Base-by-base conservation (phyloP, 805 yeast genomes). In the Metschnikowia borealis region DNA sequence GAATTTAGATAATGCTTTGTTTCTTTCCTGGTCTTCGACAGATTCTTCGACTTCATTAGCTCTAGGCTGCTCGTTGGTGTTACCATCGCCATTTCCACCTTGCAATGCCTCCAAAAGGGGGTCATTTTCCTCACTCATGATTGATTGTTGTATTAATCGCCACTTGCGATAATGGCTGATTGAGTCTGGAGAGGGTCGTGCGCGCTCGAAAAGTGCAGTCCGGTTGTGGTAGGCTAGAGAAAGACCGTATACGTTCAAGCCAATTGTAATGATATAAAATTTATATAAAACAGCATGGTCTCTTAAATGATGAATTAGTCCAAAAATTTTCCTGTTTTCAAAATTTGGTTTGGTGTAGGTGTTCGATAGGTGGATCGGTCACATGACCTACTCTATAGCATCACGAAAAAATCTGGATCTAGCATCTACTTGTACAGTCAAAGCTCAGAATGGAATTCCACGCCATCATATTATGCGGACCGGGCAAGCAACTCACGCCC, bases 381-480 rank as follows among this genome's bases (percentile, higher is more conserved):
- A 41, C 47, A 39, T 36, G 49, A 37, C 42, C 34, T n/a, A 23
- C 39, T 14, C 21, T 36, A 36, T 44, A 26, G 11, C 40, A 35
- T 35, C 46, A 44, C 46, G 46, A 44, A 44, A 44, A 44, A 44
- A 44, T 35, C 40, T 23, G 17, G 32, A 5, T 21, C 6, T 21
- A 35, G 26, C 34, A 20, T 3, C 11, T 17, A 31, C 46, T 35
- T 23, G n/a, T 10, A 18, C 54, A 45, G 57, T 48, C 57, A 42
- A 33, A 33, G 38, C 38, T 21, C n/a, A 52, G 31, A 40, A 91
- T 92, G 97, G 96, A 90, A 69, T 86, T 90, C 64, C 96, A 91
- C 62, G 97, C 96, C 0, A 78, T 92, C 44, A 81, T 92, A 18
- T 80, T 89, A 50, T 91, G 98, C 70, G 98, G 98, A 2, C 82